Evolutionary conservation across 2,329 filamentous ascomycete genomes (phyloP), one percentile per base, ranked within the genome.

Genomic region (Penicillium oxalicum): DNA sequence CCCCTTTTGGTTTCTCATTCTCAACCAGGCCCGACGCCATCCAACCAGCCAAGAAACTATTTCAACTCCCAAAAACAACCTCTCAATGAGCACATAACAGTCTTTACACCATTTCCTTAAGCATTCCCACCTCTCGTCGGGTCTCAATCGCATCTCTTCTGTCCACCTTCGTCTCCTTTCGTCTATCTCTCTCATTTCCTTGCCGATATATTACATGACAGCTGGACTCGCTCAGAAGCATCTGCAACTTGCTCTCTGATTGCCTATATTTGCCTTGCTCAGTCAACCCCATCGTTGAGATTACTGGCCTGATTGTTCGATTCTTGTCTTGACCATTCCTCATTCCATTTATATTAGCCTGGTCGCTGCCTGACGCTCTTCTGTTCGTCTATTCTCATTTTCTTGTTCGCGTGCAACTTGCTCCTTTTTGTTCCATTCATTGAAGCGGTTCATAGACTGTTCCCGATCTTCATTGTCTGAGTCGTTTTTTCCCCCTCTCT

Each of bases 41-140:
- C 33, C 47, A 40, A 43, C 54, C 55, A 44, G 5, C 4, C 46
- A 50, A 51, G 47, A 44, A 57, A 51, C 58, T 56, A 55, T 50
- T 56, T 54, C 60, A 62, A 68, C 61, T 59, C 67, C 63, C 61
- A 69, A 56, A 66, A 35, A 62, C 63, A 32, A 32, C 29, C 29
- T 32, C 7, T 65, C 59, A 64, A 70, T 70, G 67, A 66, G 62
- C 60, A 61, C 56, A 69, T 70, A 69, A 69, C 67, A 64, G 64
- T 69, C 65, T 63, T 60, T 66, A 61, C 58, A 55, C 48, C 49
- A 61, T 65, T 64, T 62, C 61, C 63, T 63, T 63, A 49, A 52
- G 51, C 61, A 57, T 68, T 61, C 49, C 61, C 51, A 58, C 57
- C 53, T 52, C 51, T 50, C 39, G 40, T 45, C 29, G 45, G 62